Conservation (phyloP, 805 yeast species). For the Candida ponderosae region DNA sequence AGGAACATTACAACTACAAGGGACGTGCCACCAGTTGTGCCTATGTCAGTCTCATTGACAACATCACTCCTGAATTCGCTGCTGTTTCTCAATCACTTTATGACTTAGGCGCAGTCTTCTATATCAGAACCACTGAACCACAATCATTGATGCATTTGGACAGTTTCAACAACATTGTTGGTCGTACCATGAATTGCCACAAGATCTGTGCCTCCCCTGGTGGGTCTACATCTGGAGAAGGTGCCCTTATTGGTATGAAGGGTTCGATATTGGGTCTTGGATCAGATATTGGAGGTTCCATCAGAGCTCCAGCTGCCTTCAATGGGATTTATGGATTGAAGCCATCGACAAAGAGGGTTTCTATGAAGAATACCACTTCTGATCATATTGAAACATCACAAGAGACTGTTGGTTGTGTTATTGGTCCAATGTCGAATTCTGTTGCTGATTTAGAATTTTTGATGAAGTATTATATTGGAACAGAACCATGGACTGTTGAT, state of each 20-base stretch:
- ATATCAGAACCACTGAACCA: constrained; percentile 54
- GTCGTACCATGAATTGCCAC: constrained; percentile 46
- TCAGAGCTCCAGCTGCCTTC: constrained; percentile 55
- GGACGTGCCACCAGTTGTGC: constrained; percentile 48
- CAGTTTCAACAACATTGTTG: constrained; percentile 47
- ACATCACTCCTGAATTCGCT: constrained; percentile 36
- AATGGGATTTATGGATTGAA: constrained; percentile 48
- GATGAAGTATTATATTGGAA: constrained; percentile 52
- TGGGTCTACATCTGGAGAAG: constrained; percentile 63
- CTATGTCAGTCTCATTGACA: constrained; percentile 40
- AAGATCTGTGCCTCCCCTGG: constrained; percentile 49
- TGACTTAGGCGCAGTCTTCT: too few relatives aligned
- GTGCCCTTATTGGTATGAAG: constrained; percentile 44
- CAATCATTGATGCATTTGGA: constrained; percentile 59
- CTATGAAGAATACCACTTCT: constrained; percentile 34
- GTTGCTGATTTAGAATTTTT: constrained; percentile 55
- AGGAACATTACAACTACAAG: constrained; percentile 48
- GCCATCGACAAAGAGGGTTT: constrained; percentile 45
- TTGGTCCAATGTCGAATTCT: constrained; percentile 56
- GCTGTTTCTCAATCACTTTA: constrained; percentile 39
- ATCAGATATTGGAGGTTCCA: constrained; percentile 59
- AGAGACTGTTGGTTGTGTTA: constrained; percentile 54
- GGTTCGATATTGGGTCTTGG: constrained; percentile 54
- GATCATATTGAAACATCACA: constrained; percentile 57
- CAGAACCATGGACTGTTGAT: constrained; percentile 51